Conservation (phyloP, 768 basidiomycete genomes). For the Clavaria fumosa region DNA sequence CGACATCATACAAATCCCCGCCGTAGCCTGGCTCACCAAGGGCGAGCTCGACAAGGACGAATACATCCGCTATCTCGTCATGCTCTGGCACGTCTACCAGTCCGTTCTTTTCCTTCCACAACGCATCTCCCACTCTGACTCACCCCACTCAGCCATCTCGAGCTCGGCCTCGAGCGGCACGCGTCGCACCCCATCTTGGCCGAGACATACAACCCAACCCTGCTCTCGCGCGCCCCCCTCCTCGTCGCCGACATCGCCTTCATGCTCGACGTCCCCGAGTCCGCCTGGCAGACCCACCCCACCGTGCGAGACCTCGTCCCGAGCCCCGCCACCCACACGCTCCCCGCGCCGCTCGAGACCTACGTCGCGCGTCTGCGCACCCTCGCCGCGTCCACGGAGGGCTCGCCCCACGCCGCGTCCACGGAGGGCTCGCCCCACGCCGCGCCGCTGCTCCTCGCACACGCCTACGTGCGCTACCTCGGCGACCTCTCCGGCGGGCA, state of each 20-base stretch:
- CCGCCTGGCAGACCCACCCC: constrained; percentile 41
- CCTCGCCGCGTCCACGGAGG: constrained; percentile 28
- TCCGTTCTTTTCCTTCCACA: constrained; percentile 19
- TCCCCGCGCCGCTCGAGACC: constrained; percentile 29
- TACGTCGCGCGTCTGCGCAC: constrained; percentile 40
- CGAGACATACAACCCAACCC: constrained; percentile 54
- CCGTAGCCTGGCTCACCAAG: constrained; percentile 39
- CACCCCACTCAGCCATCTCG: constrained; percentile 30
- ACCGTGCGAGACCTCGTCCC: constrained; percentile 32
- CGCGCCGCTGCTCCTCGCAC: constrained; percentile 47
- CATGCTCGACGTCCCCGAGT: constrained; percentile 36
- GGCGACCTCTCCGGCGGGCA: constrained; percentile 75
- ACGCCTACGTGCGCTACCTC: constrained; percentile 72
- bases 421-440: too few species aligned
- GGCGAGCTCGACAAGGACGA: constrained; percentile 47
- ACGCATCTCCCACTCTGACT: not conserved
- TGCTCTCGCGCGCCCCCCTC: constrained; percentile 44
- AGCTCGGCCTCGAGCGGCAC: constrained; percentile 42
- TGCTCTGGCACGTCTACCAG: constrained; percentile 71
- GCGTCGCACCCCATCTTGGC: constrained; percentile 45
- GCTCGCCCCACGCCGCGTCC: too few species aligned
- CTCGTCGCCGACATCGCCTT: constrained; percentile 55
- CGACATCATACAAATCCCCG: too few species aligned
- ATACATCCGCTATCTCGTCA: constrained; percentile 57
- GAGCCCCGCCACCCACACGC: constrained; percentile 28